Evolutionary conservation across 2,329 filamentous ascomycete genomes (phyloP), one percentile per base, ranked within the genome.

Genomic region (Lecanoromycetidae sp.): DNA sequence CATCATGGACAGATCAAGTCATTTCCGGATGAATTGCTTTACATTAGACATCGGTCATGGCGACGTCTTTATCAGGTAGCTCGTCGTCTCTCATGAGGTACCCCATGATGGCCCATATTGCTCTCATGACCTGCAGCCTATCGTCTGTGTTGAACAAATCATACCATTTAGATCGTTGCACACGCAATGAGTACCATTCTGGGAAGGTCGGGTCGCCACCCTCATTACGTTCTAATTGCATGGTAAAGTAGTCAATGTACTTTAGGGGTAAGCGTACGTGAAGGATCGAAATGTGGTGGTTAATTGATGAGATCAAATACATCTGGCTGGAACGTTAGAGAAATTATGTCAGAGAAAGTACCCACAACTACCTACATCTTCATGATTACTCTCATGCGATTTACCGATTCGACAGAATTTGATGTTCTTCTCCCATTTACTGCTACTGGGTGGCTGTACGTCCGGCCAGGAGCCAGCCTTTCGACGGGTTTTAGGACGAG

Each of bases 241-340:
- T 58, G 9, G 47, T 54, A 32, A 80, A 61, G 53, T 70, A 70
- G n/a, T 73, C 68, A 27, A 78, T 57, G 57, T 80, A 80, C 17
- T 67, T 63, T 20, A 63, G 62, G 57, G 79, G 76, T 36, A 80
- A 67, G 26, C 69, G 72, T 39, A 80, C 64, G 54, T 74, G 75
- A 44, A 80, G 58, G 39, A 81, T 70, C 47, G 72, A 70, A 51
- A 80, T 66, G 54, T 81, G 77, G 60, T 79, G 76, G 58, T 79
- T 79, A 52, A 80, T 64, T 20, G 74, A 74, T 10, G 76, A 79
- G 39, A 80, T 56, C 67, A 79, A 71, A 60, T 75, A 79, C 43
- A 80, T 69, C 74, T 80, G 55, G 35, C 13, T 25, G 12, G 37
- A 26, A 29, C 34, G 51, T 48, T 30, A 47, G 42, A 46, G 9